These are phyloP conservation scores for Russula sp. DNA, from an alignment of 768 basidiomycete species.

Conservation along the genomic window DNA sequence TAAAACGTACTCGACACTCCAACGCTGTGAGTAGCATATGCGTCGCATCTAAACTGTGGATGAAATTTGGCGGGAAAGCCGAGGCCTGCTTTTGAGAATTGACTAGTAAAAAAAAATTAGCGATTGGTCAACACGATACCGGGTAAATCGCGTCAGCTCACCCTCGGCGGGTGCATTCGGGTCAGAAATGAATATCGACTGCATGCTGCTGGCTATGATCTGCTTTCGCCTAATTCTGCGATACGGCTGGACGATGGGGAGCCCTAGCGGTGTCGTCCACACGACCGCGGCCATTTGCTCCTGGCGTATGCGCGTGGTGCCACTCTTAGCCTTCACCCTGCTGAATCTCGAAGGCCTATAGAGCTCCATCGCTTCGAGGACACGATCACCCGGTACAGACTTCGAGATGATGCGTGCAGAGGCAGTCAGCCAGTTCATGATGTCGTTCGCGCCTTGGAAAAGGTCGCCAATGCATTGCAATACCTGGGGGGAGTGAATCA, in stretches of 20 bases:
- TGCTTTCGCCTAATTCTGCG: constrained; percentile 77
- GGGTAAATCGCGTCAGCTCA: constrained; percentile 22
- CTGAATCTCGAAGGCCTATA: constrained; percentile 11
- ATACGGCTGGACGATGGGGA: constrained; percentile 96
- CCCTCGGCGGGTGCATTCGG: constrained; percentile 68
- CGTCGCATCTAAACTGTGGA: constrained; percentile 95
- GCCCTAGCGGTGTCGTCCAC: constrained; percentile 93
- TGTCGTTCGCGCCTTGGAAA: constrained; percentile 85
- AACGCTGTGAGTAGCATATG: constrained; percentile 98
- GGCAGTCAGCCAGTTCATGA: constrained; percentile 85
- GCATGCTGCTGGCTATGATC: constrained; percentile 69
- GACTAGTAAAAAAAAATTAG: constrained; percentile 36
- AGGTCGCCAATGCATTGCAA: constrained; percentile 83
- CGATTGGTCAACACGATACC: not conserved
- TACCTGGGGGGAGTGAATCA: constrained; percentile 34
- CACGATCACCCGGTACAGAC: constrained; percentile 68
- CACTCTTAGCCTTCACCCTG: constrained; percentile 14
- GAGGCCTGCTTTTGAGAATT: constrained; percentile 83
- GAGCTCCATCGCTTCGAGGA: constrained; percentile 39
- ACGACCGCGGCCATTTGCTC: constrained; percentile 94
- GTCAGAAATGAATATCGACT: constrained; percentile 86
- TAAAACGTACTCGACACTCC: constrained; percentile 62
- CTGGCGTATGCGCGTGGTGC: constrained; percentile 47
- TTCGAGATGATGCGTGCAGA: constrained; percentile 81
- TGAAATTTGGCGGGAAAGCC: constrained; percentile 98